Evolutionary conservation across 202 grass and related monocot species (phyloP).

Genomic region (Carex sylvatica): DNA sequence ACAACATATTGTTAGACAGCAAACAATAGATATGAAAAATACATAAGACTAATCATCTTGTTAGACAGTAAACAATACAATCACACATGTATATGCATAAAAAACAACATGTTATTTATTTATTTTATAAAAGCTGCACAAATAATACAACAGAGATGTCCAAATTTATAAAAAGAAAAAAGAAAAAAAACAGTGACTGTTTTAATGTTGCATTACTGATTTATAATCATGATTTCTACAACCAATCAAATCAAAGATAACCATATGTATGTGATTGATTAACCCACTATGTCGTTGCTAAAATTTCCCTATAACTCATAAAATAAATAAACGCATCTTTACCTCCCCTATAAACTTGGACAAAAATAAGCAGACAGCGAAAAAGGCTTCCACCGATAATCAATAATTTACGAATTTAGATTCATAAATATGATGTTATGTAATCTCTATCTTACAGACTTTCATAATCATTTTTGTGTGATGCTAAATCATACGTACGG

Average conservation of each 20-base stretch:
- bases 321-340: conserved; percentile 18
- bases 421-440: not conserved
- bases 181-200: not conserved
- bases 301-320: conserved; percentile 22
- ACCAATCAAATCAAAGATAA: conserved; percentile 15
- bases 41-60: not conserved
- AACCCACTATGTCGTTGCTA: conserved; percentile 25
- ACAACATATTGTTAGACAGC: too few relatives aligned
- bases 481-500: not conserved
- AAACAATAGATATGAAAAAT: not conserved
- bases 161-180: not conserved
- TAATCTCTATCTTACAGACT: not conserved
- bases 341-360: conserved; percentile 20
- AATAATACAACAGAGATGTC: conserved; percentile 26
- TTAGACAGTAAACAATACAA: not conserved
- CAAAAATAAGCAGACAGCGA: conserved; percentile 20
- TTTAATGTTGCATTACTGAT: conserved; percentile 3
- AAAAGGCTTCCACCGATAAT: conserved; percentile 19
- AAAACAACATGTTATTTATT: not conserved
- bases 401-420: conserved; percentile 14
- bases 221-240: conserved; percentile 31
- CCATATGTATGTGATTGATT: not conserved
- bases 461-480: conserved; percentile 58
- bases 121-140: conserved; percentile 34
- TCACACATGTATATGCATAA: not conserved